Percentiles rank a stretch among this genome's conserved stretches.
Evolutionary conservation across 306 rosid genomes (phyloP).

Genomic region (Glycyrrhiza uralensis): DNA sequence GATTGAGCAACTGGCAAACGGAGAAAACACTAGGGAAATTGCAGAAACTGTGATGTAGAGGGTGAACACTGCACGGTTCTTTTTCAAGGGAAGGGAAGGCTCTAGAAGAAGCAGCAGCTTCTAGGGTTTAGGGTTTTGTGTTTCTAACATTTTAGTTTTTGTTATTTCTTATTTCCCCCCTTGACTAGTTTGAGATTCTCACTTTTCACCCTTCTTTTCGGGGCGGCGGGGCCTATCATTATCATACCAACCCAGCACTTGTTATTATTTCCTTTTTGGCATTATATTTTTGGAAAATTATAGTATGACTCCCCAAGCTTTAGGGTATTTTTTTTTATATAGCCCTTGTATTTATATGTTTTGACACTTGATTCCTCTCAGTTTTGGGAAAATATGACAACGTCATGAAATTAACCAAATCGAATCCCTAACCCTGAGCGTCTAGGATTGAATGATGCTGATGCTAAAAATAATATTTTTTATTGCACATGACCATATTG

Average conservation of each 20-base stretch:
- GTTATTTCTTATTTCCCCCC: not conserved
- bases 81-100: slow-evolving; percentile 53
- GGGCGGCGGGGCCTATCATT: no score
- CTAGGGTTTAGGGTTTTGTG: slow-evolving; percentile 83
- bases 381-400: not conserved
- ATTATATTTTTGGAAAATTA: not conserved
- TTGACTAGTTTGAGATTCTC: not conserved
- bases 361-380: not conserved
- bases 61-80: not conserved
- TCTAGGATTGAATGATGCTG: no score
- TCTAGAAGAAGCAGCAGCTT: slow-evolving; percentile 54
- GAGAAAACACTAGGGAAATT: not conserved
- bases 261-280: not conserved
- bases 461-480: no score
- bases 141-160: not conserved
- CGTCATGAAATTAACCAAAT: not conserved
- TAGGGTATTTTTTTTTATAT: not conserved
- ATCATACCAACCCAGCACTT: not conserved
- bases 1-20: not conserved
- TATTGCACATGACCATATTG: no score
- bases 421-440: not conserved
- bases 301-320: not conserved
- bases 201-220: not conserved
- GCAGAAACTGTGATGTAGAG: slow-evolving; percentile 5
- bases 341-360: not conserved